These are phyloP conservation scores for Plasmodium adleri DNA, from an alignment of 169 alveolate genomes.

Conservation along the genomic window DNA sequence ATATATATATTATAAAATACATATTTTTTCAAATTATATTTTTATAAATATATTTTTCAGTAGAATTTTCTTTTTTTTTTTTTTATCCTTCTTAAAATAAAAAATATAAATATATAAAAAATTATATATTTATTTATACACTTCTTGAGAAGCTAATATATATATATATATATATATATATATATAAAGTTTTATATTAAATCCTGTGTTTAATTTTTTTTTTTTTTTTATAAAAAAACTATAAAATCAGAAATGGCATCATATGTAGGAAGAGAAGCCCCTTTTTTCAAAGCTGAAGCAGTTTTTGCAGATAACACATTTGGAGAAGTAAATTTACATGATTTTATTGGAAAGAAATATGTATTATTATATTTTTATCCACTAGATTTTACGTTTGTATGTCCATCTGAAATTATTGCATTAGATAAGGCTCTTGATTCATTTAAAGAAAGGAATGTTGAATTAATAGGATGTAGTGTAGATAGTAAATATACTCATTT, in stretches of 20 bases:
- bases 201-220: too few species aligned
- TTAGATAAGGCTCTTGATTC: constrained; percentile 94
- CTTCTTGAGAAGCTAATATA: background rate
- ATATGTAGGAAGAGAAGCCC: constrained; percentile 94
- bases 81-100: too few species aligned
- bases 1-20: too few species aligned
- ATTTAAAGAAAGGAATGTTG: constrained; percentile 93
- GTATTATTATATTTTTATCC: constrained; percentile 99
- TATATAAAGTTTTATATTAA: background rate
- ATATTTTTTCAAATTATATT: too few species aligned
- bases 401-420: constrained; percentile 99
- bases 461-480: constrained; percentile 96
- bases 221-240: background rate
- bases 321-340: constrained; percentile 91
- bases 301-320: constrained; percentile 95
- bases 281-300: constrained; percentile 96
- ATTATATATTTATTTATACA: too few species aligned
- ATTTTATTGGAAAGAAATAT: constrained; percentile 96
- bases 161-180: constrained; percentile 2
- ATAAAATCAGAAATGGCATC: constrained; percentile 61
- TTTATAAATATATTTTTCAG: too few species aligned
- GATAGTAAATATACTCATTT: constrained; percentile 97
- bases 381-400: constrained; percentile 99
- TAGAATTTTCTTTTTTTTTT: too few species aligned
- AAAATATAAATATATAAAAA: too few species aligned